Evolutionary conservation across 2,329 filamentous ascomycete species (phyloP), one percentile per base, ranked within the genome.

Genomic region (Pseudocercospora eumusae): DNA sequence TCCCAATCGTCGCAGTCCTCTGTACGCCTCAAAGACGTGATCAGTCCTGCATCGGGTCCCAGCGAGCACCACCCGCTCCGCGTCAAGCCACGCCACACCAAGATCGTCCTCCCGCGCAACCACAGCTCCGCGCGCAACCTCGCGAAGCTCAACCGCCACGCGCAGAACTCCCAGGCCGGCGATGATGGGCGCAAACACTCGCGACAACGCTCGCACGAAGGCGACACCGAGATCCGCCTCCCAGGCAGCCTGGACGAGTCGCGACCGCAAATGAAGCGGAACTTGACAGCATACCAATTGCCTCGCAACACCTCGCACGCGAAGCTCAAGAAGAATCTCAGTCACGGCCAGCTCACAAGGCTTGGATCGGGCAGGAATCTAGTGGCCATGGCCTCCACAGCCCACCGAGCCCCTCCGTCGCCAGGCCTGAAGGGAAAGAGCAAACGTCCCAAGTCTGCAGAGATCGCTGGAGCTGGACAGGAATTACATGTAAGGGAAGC

Each of bases 291-390:
- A 2, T 66, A 63, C 36, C 70, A 75, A 40, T 61, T 75, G 27
- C 70, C 71, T 49, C 65, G 72, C 23, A 74, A 68, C 45, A 59
- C 62, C 33, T 71, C 68, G 27, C 62, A 70, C 50, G 68, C 69
- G 54, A 75, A 75, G 66, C 64, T 75, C 59, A 75, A 75, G 71
- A 75, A 74, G 68, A 75, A 75, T 64, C 73, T 77, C 61, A 80
- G 78, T 27, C 80, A 80, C 70, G 77, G 79, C 15, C 78, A 81
- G 62, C 73, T 82, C 56, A 72, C 77, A 33, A 74, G 78, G 18
- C 71, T 77, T 57, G 73, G 71, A 20, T 76, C 75, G 7, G 70
- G 73, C 3, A 78, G 78, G 69, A 76, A 76, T 61, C 63, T 77
- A 27, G 69, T 74, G 33, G 65, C 61, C 6, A 52, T 71, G 60